Base-by-base conservation (phyloP, 2,329 filamentous ascomycete genomes). In the Penicillium sp. region DNA sequence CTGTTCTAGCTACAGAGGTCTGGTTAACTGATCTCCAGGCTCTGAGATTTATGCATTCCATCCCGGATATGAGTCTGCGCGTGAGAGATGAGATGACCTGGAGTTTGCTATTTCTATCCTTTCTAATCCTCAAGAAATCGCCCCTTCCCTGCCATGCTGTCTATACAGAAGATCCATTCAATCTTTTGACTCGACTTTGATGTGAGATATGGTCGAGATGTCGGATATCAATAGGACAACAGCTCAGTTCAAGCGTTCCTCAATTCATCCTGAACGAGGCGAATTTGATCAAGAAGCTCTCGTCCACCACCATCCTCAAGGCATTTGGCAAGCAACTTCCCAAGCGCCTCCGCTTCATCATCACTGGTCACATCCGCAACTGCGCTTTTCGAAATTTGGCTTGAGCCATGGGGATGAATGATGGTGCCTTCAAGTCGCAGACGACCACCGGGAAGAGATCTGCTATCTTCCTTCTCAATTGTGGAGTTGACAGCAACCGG, bases 401-500 rank as follows among this genome's bases (percentile, higher is more conserved):
- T 58, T 5, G 43, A 47, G 23, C 52, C 55, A 58, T 58, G 48
- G 16, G 51, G 52, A 37, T 58, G 55, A 35, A 58, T 51, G 27
- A 58, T 58, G 6, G 25, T 58, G 21, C 46, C 51, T 39, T 54
- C 47, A 50, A 54, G 39, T 25, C 42, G 39, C 23, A 58, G 16
- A 19, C 37, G 14, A 29, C 14, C 13, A n/a, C 10, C n/a, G 14
- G 19, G 44, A 37, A 14, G 11, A 42, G 13, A 25, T 37, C 27
- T 11, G 11, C 25, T 46, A n/a, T 47, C 42, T 10, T 29, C 19
- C 3, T 16, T 39, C 31, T 57, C 55, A 2, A 50, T 33, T 2
- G 43, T 48, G 46, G 35, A 50, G 16, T 50, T 54, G 4, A 57
- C 55, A 27, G 59, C 75, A 69, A 21, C 70, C 23, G 27, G 59